Evolutionary conservation across 345 rosid genomes (phyloP), one percentile per base, ranked within the genome.

Genomic region (Melastoma malabathricum): DNA sequence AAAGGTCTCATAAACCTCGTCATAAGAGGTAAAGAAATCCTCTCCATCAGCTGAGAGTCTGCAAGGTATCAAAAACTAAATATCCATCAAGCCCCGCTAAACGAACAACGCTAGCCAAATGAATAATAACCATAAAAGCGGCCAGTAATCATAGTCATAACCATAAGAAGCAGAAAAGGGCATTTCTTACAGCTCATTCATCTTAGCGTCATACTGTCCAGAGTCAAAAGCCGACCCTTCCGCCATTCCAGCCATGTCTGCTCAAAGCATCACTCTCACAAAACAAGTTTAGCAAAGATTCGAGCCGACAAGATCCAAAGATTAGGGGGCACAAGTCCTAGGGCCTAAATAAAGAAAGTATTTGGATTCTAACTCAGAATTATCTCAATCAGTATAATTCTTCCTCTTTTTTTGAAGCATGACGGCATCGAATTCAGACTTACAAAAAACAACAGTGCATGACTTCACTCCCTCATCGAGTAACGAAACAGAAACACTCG

Each of bases 211-310:
- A 61, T 52, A 84, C 50, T 82, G 86, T 51, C 74, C 77, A 1
- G 79, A 69, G 73, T 82, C 94, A 58, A 77, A 82, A 48, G 78
- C 90, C 0, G 94, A 66, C 31, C 84, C 84, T 63, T 82, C 90
- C 5, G 80, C 59, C 9, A 66, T 64, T 59, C 73, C 80, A 6
- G 94, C 87, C 90, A 79, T 85, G 71, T 58, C 84, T 85, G 74
- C 58, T 61, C 15, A 39, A 18, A 59, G 14, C 52, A 58, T 38
- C 52, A 17, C n/a, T n/a, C n/a, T n/a, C n/a, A n/a, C n/a, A n/a
- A n/a, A 13, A 47, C 18, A 18, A 25, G 17, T 34, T 43, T 16
- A 19, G n/a, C 38, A 46, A 25, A 23, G 14, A 6, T 13, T 27
- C 3, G 6, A 27, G 31, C 31, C 6, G 31, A 27, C 31, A 2